Evolutionary conservation across 2,329 filamentous ascomycete genomes (phyloP), one percentile per base, ranked within the genome.

Genomic region (Clonostachys byssicola): DNA sequence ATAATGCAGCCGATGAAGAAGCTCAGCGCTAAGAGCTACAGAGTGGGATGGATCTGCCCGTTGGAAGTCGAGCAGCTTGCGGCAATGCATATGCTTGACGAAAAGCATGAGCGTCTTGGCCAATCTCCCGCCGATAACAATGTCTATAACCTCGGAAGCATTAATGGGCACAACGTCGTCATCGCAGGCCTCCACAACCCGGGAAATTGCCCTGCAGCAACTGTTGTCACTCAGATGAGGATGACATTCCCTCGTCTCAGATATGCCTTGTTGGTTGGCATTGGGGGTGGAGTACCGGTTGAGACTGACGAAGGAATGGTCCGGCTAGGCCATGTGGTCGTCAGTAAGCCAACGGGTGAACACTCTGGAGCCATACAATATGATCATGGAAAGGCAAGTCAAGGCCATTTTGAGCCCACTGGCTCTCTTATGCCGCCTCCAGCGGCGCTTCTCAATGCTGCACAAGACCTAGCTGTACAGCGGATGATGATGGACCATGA

Each of bases 131-230:
- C 18, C 40, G 18, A 51, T 43, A 17, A 18, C 33, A 58, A 43
- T 52, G 58, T 51, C 12, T 67, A 67, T 46, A 58, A 51, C 3
- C 45, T 61, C 2, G 61, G 63, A 12, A 50, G 49, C 12, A 60
- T 67, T 40, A 53, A 54, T 12, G 46, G 47, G 6, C 63, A 67
- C 44, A 62, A 63, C 45, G 56, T 67, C 18, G 60, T 66, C 13
- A 53, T 68, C 20, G 59, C 57, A 2, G 51, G 53, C 35, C 49
- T 68, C 3, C 63, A 63, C 5, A 50, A 56, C n/a, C 54, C 62
- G 57, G 47, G 65, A 58, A 39, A 62, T 46, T 36, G 47, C 43
- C 6, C 63, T 13, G 65, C 66, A 7, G 54, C 65, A 10, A 49
- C 47, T 1, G 59, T 70, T 3, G 61, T 62, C 8, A 53, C 51